Conservation (phyloP, 2,329 filamentous ascomycete genomes). For the Phialophora chinensis region DNA sequence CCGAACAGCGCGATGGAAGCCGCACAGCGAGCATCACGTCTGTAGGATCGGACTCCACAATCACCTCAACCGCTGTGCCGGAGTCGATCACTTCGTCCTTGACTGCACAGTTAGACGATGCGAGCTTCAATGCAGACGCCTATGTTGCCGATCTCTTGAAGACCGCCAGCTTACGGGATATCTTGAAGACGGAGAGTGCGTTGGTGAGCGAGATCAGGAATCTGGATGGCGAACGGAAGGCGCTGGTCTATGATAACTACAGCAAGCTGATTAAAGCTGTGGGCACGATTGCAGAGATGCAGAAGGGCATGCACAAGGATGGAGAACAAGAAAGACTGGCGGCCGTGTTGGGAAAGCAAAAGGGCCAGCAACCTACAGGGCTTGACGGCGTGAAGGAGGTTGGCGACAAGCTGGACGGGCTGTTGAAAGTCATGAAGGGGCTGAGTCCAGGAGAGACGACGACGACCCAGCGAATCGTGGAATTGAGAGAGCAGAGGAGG, state of each 20-base stretch:
- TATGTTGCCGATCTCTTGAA: conserved; percentile 54
- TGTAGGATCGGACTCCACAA: conserved; percentile 46
- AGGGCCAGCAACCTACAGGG: conserved; percentile 13
- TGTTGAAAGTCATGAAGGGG: conserved; percentile 55
- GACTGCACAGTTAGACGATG: conserved; percentile 69
- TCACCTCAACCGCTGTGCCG: conserved; percentile 45
- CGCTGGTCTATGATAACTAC: conserved; percentile 97
- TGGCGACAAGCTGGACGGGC: conserved; percentile 42
- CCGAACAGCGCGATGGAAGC: conserved; percentile 36
- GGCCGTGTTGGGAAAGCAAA: conserved; percentile 17
- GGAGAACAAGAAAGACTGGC: conserved; percentile 47
- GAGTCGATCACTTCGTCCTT: conserved; percentile 50
- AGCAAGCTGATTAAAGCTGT: conserved; percentile 96
- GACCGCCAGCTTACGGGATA: conserved; percentile 50
- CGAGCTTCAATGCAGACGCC: conserved; percentile 73
- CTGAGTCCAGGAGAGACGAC: conserved; percentile 50
- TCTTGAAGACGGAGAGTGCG: conserved; percentile 53
- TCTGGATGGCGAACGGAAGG: conserved; percentile 94
- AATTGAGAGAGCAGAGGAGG: conserved; percentile 38
- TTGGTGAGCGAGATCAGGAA: conserved; percentile 76
- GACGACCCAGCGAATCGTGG: conserved; percentile 41
- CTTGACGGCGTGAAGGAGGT: conserved; percentile 36
- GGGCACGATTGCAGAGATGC: conserved; percentile 83
- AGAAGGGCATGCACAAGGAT: conserved; percentile 55
- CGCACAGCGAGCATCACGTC: conserved; percentile 40